Conservation (phyloP, 2,329 filamentous ascomycete species). For the Trichoderma asperellum region DNA sequence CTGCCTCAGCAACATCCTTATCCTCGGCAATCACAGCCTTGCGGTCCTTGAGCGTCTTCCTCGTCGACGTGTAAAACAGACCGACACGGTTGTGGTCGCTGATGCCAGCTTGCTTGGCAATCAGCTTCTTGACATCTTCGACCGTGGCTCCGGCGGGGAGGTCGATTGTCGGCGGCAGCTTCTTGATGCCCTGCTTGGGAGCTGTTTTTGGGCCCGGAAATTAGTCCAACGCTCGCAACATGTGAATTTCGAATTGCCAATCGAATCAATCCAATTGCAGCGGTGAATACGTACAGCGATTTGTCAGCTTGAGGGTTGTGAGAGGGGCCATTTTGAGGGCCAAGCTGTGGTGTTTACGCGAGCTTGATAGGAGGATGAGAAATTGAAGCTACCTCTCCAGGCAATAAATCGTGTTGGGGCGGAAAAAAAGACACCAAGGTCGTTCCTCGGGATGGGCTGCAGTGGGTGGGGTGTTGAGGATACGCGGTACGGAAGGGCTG, state of each 20-base stretch:
- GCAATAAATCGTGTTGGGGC: slow-evolving; percentile 2
- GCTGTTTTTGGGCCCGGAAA: slow-evolving; percentile 37
- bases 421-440: not conserved
- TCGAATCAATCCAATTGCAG: not conserved
- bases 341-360: not conserved
- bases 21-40: slow-evolving; percentile 57
- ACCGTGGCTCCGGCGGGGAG: slow-evolving; percentile 57
- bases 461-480: slow-evolving; percentile 6
- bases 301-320: slow-evolving; percentile 33
- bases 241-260: not conserved
- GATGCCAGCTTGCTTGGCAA: slow-evolving; percentile 57
- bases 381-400: no score
- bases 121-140: slow-evolving; percentile 61
- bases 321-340: slow-evolving; percentile 22
- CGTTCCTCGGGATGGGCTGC: slow-evolving; percentile 10
- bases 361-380: not conserved
- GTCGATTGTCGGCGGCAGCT: slow-evolving; percentile 57
- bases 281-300: slow-evolving; percentile 31
- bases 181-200: slow-evolving; percentile 56
- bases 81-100: slow-evolving; percentile 65
- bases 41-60: slow-evolving; percentile 67
- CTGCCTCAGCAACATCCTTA: slow-evolving; percentile 51
- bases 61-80: slow-evolving; percentile 62
- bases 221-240: not conserved
- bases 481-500: not conserved